Evolutionary conservation across 164 flowering plant genomes (phyloP).

Genomic region (Tetrastigma voinierianum): DNA sequence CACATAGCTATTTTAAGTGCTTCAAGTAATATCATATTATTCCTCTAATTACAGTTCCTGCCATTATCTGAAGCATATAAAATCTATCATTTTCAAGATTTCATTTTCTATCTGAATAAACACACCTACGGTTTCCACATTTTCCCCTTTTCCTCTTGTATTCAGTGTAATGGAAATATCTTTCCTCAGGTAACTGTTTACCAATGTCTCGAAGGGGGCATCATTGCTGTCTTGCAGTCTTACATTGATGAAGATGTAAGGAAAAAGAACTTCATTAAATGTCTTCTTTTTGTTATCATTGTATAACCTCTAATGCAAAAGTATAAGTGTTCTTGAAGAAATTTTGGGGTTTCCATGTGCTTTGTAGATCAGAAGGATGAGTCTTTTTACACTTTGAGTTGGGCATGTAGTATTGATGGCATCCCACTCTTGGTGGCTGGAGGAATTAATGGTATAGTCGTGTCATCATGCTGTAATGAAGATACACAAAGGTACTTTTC

Average conservation of each 20-base stretch:
- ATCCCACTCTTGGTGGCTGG: slow-evolving; percentile 81
- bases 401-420: slow-evolving; percentile 86
- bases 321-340: background rate
- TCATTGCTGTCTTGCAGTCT: slow-evolving; percentile 76
- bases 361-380: slow-evolving; percentile 92
- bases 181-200: slow-evolving; percentile 77
- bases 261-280: background rate
- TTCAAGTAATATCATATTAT: no score
- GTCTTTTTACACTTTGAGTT: slow-evolving; percentile 90
- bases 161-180: background rate
- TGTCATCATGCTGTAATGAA: slow-evolving; percentile 72
- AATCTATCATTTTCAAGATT: no score
- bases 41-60: no score
- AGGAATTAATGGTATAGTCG: slow-evolving; percentile 90
- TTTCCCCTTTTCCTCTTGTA: no score
- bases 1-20: no score
- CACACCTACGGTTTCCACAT: no score
- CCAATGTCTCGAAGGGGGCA: slow-evolving; percentile 89
- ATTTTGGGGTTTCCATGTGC: slow-evolving; percentile 27
- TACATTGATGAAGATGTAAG: slow-evolving; percentile 94
- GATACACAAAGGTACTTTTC: slow-evolving; percentile 69
- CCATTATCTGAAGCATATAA: no score
- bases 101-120: no score
- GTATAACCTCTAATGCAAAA: background rate
- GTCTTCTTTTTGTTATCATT: background rate